Evolutionary conservation across 169 alveolate species (phyloP).

Genomic region (Plasmodium knowlesi): DNA sequence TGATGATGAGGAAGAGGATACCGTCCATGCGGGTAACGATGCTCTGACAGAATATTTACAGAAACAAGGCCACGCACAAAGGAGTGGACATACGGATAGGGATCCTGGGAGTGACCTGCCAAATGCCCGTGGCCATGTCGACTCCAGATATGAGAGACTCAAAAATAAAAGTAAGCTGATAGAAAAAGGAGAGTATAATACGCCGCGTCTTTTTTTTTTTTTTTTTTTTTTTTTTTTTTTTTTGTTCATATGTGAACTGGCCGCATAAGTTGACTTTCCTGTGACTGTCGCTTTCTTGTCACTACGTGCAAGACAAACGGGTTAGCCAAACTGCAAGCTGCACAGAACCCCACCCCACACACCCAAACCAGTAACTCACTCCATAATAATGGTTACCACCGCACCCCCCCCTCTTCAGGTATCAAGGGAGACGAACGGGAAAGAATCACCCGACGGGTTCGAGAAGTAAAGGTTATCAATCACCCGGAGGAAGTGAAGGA

Average conservation of each 20-base stretch:
- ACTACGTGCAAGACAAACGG: background rate
- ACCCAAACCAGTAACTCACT: background rate
- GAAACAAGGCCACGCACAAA: background rate
- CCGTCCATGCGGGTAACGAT: background rate
- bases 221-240: no score
- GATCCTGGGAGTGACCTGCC: background rate
- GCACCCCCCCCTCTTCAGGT: background rate
- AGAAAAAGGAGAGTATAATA: background rate
- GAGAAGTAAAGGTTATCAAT: conserved; percentile 37
- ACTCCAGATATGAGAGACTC: conserved; percentile 35
- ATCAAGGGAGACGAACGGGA: conserved; percentile 24
- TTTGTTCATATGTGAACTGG: background rate
- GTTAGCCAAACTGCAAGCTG: background rate
- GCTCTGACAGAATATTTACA: background rate
- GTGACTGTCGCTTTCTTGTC: background rate
- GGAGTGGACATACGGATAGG: background rate
- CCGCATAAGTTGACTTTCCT: background rate
- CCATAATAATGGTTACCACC: background rate
- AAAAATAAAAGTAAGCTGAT: conserved; percentile 28
- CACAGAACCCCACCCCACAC: no score
- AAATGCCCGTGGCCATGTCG: background rate
- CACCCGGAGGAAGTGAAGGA: background rate
- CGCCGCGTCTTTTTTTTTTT: background rate
- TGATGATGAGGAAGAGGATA: conserved; percentile 20
- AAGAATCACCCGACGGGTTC: conserved; percentile 17